phyloP scores from a whole-genome alignment of 192 early-diverging fungal genomes.

The Coemansia brasiliensis region DNA sequence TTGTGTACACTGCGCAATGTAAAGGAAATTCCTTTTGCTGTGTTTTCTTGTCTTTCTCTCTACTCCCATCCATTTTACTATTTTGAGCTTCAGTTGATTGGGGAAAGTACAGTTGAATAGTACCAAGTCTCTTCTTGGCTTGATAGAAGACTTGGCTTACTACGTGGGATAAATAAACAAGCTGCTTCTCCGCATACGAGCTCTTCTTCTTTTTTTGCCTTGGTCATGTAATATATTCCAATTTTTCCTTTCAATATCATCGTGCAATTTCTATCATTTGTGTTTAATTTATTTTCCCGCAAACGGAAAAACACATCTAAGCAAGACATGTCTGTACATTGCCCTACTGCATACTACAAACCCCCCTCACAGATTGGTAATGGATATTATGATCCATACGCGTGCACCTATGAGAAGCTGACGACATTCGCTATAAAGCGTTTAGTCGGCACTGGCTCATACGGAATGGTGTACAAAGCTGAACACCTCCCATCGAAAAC shows the following conservation, averaged over 20 bases:
- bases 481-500: conserved; percentile 38
- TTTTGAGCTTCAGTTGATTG: neutral
- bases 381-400: neutral
- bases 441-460: conserved; percentile 44
- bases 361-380: neutral
- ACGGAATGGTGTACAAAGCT: conserved; percentile 49
- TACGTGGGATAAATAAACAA: too few relatives aligned
- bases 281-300: neutral
- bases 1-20: too few relatives aligned
- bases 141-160: too few relatives aligned
- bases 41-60: neutral
- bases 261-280: neutral
- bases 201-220: too few relatives aligned
- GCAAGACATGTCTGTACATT: conserved; percentile 6
- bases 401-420: conserved; percentile 6
- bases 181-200: too few relatives aligned
- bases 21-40: conserved; percentile 1
- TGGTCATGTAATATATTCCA: too few relatives aligned
- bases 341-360: neutral
- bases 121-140: too few relatives aligned
- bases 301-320: neutral
- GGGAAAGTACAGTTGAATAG: neutral
- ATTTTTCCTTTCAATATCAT: too few relatives aligned
- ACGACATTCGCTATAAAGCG: conserved; percentile 2
- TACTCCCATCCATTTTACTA: too few relatives aligned